Evolutionary conservation across 306 rosid genomes (phyloP).

Genomic region (Herpetospermum pedunculosum): DNA sequence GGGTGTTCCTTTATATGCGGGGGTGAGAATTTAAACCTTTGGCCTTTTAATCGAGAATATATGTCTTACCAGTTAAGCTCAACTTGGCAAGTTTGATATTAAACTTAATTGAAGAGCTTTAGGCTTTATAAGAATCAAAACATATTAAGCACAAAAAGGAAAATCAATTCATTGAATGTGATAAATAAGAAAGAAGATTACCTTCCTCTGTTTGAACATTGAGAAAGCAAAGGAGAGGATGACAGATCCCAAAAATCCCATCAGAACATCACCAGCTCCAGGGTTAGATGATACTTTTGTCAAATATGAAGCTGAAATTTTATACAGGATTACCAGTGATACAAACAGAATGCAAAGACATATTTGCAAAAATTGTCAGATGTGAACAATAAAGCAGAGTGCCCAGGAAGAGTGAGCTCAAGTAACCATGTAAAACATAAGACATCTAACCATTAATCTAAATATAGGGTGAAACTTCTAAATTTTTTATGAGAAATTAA

Average conservation of each 20-base stretch:
- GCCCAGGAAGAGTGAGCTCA: not conserved
- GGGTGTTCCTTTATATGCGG: not conserved
- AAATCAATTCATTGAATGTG: not conserved
- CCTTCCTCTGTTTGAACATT: conserved; percentile 96
- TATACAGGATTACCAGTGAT: not conserved
- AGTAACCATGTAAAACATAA: not conserved
- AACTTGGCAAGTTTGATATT: not conserved
- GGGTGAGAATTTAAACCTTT: too few species aligned
- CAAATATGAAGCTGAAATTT: conserved; percentile 55
- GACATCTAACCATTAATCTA: not conserved
- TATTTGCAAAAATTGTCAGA: not conserved
- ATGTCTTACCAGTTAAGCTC: too few species aligned
- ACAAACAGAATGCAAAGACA: not conserved
- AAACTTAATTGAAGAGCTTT: not conserved
- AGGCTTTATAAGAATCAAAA: not conserved
- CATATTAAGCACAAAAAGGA: not conserved
- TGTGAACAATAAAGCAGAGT: not conserved
- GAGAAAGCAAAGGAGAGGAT: conserved; percentile 97
- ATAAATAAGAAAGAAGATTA: conserved; percentile 16
- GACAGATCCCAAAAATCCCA: conserved; percentile 94
- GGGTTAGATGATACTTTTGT: conserved; percentile 74
- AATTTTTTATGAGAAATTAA: not conserved
- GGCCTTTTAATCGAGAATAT: too few species aligned
- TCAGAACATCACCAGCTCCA: conserved; percentile 90
- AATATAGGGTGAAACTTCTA: not conserved